Percentiles rank a stretch among this genome's conserved stretches.
phyloP scores from a whole-genome alignment of 768 basidiomycete species.

The Suillus placidus region DNA sequence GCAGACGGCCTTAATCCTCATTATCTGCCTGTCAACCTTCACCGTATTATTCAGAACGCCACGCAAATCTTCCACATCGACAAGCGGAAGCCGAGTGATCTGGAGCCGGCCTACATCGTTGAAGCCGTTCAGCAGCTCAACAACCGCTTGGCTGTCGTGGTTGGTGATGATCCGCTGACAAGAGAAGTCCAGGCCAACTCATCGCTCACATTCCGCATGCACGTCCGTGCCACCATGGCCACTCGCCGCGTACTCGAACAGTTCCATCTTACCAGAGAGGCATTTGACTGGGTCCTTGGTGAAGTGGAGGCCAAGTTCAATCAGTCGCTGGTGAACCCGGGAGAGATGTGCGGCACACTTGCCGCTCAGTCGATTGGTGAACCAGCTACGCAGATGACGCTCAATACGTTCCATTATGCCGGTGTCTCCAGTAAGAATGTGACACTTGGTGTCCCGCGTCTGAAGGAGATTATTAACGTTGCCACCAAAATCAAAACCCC shows the following conservation, averaged over 20 bases:
- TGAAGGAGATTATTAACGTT: conserved; percentile 99
- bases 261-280: conserved; percentile 86
- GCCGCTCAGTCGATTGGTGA: conserved; percentile 99
- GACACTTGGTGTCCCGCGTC: conserved; percentile 97
- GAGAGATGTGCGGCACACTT: conserved; percentile 98
- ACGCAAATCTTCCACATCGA: conserved; percentile 98
- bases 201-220: conserved; percentile 91
- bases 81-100: conserved; percentile 87
- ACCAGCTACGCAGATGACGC: conserved; percentile 99
- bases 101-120: conserved; percentile 86
- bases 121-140: conserved; percentile 75
- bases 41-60: conserved; percentile 94
- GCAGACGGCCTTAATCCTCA: conserved; percentile 71
- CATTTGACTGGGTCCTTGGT: conserved; percentile 96
- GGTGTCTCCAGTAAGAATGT: conserved; percentile 99
- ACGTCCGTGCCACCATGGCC: conserved; percentile 87
- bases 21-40: conserved; percentile 93
- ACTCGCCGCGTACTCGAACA: conserved; percentile 85
- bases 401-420: conserved; percentile 99
- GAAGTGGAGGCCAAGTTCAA: conserved; percentile 98
- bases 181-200: conserved; percentile 84
- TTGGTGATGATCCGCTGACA: conserved; percentile 78
- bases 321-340: conserved; percentile 86
- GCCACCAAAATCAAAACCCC: conserved; percentile 99
- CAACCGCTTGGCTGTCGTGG: conserved; percentile 82